phyloP scores from a whole-genome alignment of 306 rosid genomes.

The Ceratonia siliqua region DNA sequence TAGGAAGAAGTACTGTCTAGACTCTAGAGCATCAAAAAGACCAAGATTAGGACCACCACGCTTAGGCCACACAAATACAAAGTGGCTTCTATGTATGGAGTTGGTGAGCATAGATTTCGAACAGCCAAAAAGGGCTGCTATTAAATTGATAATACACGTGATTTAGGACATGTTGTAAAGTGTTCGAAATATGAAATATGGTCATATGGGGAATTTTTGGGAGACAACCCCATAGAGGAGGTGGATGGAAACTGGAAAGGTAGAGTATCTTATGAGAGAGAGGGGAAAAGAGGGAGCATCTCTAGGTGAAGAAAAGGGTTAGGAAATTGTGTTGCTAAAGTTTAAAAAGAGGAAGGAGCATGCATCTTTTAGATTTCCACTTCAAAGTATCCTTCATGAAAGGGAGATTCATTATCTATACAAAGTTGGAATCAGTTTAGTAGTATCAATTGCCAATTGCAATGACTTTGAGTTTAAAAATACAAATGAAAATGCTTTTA shows the following conservation, averaged over 20 bases:
- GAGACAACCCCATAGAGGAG: constrained; percentile 38
- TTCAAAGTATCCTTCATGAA: constrained; percentile 26
- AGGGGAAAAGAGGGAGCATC: constrained; percentile 39
- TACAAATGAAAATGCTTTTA: too few relatives aligned
- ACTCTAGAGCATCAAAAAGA: too few relatives aligned
- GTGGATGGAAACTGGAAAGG: constrained; percentile 31
- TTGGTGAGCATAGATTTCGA: constrained; percentile 13
- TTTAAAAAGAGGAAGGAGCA: constrained; percentile 36
- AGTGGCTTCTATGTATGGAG: constrained; percentile 7
- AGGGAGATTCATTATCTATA: not conserved
- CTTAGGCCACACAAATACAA: constrained; percentile 25
- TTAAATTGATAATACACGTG: constrained; percentile 43
- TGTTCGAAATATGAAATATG: constrained; percentile 19
- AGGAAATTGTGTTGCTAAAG: constrained; percentile 42
- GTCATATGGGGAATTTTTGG: constrained; percentile 43
- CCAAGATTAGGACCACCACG: constrained; percentile 49
- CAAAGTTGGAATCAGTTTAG: constrained; percentile 4
- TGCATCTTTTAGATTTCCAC: constrained; percentile 30
- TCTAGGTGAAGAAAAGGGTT: constrained; percentile 43
- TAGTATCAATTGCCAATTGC: not conserved
- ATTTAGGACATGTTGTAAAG: constrained; percentile 34
- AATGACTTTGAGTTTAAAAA: not conserved
- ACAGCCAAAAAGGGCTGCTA: constrained; percentile 26
- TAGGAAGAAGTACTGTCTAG: constrained; percentile 27
- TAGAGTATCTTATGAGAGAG: constrained; percentile 35